Base-by-base conservation (phyloP, 371 early-diverging fungal species). In the Sporodiniella umbellata region DNA sequence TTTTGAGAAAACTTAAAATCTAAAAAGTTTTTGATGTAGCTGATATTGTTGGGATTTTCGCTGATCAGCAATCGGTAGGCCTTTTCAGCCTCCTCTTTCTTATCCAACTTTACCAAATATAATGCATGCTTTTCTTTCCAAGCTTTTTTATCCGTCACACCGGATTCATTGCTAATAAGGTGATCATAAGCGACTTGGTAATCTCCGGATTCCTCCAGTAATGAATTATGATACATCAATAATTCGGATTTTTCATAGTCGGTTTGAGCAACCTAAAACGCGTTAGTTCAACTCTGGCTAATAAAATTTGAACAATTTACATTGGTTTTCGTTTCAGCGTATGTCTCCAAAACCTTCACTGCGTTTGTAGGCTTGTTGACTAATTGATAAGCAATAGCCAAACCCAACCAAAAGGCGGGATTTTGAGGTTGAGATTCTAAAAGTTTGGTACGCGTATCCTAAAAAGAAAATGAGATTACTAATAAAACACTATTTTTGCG, bases 341-440 rank as follows among this genome's bases (percentile, higher is more conserved):
- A 89, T 3, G 81, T 66, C 10, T 71, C 66, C 46, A 93, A 64
- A 4, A 91, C 83, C 43, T 85, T 80, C 54, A 89, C 56, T 5
- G 92, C 93, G 19, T 73, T 72, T 22, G 90, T 90, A 42, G 82
- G 84, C 31, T 88, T 84, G 39, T 83, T 83, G 18, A 85, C 72
- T 56, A 96, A 61, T 46, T 94, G 93, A 62, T 93, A 91, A 3
- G 93, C 84, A 33, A 93, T 72, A 3, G 95, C 93, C 45, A 94
- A 76, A 3, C 91, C 89, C 23, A 94, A 72, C 95, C 95, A 95
- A 58, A 83, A 87, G 18, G 80, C 70, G 38, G 87, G 81, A 52
- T 83, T 81, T 42, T 72, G 61, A 14, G 94, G 87, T 48, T 85
- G 76, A 49, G 88, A 60, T 35, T 81, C 79, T 33, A 93, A 67